Evolutionary conservation across 2,329 filamentous ascomycete genomes (phyloP).

Genomic region (Ascochyta viciae-villosae): DNA sequence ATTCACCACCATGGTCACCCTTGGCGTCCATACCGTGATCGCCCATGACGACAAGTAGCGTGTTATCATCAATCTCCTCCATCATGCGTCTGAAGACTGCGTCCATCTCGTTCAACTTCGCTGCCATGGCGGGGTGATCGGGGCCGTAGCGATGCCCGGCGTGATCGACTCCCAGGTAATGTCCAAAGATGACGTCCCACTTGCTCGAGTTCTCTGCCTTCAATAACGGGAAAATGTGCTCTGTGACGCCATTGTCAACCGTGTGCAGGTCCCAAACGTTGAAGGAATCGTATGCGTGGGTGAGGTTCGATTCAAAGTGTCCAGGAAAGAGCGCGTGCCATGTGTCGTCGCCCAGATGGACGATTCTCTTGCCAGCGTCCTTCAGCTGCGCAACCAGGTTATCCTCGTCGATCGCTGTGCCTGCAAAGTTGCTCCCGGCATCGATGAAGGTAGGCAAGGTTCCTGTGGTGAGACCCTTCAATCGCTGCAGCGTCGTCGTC

Average conservation of each 20-base stretch:
- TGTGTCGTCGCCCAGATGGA: slow-evolving; percentile 96
- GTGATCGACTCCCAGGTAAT: slow-evolving; percentile 95
- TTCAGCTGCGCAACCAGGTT: slow-evolving; percentile 72
- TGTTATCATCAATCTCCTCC: slow-evolving; percentile 78
- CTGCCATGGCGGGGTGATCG: slow-evolving; percentile 87
- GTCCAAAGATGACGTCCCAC: slow-evolving; percentile 96
- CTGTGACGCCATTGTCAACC: slow-evolving; percentile 91
- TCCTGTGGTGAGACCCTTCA: slow-evolving; percentile 94
- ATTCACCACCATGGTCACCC: slow-evolving; percentile 98
- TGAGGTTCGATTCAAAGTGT: slow-evolving; percentile 89
- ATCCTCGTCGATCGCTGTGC: slow-evolving; percentile 94
- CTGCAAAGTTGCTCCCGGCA: slow-evolving; percentile 92
- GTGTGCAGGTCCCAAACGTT: slow-evolving; percentile 98
- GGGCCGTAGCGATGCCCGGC: slow-evolving; percentile 96
- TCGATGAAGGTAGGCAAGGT: slow-evolving; percentile 95
- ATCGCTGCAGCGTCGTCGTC: slow-evolving; percentile 86
- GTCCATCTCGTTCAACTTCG: slow-evolving; percentile 93
- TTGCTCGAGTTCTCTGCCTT: slow-evolving; percentile 67
- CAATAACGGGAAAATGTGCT: slow-evolving; percentile 87
- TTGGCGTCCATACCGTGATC: slow-evolving; percentile 98
- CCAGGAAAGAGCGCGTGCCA: slow-evolving; percentile 93
- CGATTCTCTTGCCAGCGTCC: slow-evolving; percentile 75
- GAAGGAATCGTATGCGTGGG: slow-evolving; percentile 91
- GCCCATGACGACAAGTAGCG: slow-evolving; percentile 94
- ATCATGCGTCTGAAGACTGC: slow-evolving; percentile 75